Base-by-base conservation (phyloP, 305 asterid genomes). In the Plantago coronopus region DNA sequence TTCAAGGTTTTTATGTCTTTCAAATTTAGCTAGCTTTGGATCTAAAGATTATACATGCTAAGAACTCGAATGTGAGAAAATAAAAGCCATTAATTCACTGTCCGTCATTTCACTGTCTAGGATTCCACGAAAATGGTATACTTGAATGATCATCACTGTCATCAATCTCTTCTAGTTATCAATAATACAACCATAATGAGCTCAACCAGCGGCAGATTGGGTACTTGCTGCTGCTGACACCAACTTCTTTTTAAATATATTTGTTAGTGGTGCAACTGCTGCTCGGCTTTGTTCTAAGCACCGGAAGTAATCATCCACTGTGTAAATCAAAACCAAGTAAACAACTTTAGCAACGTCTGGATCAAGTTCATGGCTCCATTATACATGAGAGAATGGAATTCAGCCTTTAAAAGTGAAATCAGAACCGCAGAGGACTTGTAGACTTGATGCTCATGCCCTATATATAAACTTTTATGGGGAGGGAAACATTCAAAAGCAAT, bases 231-330 rank as follows among this genome's bases (percentile, higher is more conserved):
- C 49, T 67, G 72, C 74, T 51, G 78, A 74, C 69, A 78, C 79
- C 69, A 87, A 76, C 76, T 84, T 88, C 89, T 74, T 88, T 69
- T 85, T 76, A 48, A 88, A 83, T 74, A 86, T 84, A 38, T 66
- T 88, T 14, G 96, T 79, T 18, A 91, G 61, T 13, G 89, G 82
- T 40, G 70, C 65, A 22, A 80, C 61, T 34, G 96, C 95, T 27
- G 90, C 93, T 37, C 81, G 86, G 22, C 86, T 95, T 69, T 81
- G 87, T 51, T 80, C 88, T 56, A 91, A 12, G 71, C 96, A 88
- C 22, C 46, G 82, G 53, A 91, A 77, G 79, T 86, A 88, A 55
- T 83, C 82, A 37, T 82, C 94, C 74, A 76, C 96, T 91, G 80
- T 38, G 14, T 42, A 62, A 46, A 65, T 31, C 21, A 54, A 31